Conservation (phyloP, 768 basidiomycete genomes). For the Boletus sp. region DNA sequence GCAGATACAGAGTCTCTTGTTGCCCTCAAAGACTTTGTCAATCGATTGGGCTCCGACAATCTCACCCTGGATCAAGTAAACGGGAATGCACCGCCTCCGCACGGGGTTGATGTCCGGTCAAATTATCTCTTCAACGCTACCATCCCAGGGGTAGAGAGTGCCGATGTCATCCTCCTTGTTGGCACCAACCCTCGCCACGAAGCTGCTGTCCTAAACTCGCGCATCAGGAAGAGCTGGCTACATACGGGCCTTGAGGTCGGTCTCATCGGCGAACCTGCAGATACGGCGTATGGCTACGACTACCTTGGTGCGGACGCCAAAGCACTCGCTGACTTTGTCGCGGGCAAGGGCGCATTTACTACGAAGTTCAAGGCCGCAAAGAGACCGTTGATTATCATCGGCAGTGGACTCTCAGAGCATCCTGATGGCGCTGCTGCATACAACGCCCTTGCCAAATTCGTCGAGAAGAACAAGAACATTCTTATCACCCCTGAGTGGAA, state of each 20-base stretch:
- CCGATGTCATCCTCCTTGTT: conserved; percentile 89
- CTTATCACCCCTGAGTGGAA: conserved; percentile 92
- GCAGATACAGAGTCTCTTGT: conserved; percentile 94
- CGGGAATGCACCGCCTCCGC: conserved; percentile 65
- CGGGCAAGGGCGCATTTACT: conserved; percentile 77
- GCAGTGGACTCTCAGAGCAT: conserved; percentile 83
- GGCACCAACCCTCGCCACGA: conserved; percentile 98
- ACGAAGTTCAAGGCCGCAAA: conserved; percentile 87
- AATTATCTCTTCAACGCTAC: conserved; percentile 97
- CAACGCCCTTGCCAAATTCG: conserved; percentile 73
- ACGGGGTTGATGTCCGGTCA: conserved; percentile 86
- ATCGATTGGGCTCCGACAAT: conserved; percentile 94
- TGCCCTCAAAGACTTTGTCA: conserved; percentile 89
- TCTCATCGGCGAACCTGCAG: conserved; percentile 84
- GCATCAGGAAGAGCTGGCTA: conserved; percentile 93
- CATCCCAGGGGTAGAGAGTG: conserved; percentile 85
- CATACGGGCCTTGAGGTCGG: conserved; percentile 84
- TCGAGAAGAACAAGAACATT: conserved; percentile 68
- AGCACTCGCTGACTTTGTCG: conserved; percentile 71
- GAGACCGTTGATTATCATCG: conserved; percentile 90
- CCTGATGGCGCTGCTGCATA: conserved; percentile 77
- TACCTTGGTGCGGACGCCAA: conserved; percentile 78
- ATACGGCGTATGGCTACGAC: conserved; percentile 91
- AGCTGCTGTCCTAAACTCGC: conserved; percentile 94
- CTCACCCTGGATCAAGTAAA: conserved; percentile 71